Base-by-base conservation (phyloP, 1,139 yeast genomes). In the Yamadazyma spencermartinsiae region DNA sequence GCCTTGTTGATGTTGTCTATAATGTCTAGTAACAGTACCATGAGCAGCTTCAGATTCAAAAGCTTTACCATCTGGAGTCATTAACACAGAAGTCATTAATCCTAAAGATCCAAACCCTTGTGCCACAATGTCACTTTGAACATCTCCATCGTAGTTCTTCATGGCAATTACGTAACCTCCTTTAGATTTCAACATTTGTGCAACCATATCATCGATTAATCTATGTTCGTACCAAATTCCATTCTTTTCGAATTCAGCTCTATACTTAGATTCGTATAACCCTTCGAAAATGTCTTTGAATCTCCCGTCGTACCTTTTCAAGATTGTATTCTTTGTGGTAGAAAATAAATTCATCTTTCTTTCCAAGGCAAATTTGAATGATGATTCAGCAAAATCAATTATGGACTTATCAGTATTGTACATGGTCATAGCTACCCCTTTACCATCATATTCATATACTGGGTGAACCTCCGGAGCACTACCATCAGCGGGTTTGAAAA, bases 81-180 rank as follows among this genome's bases (percentile, higher is more conserved):
- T 79, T 51, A 90, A 79, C 36, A 88, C 95, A 10, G 97, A 90
- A 26, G 97, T 89, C 98, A 90, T 90, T 56, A 90, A 77, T 38
- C 98, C 98, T 50, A 90, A 76, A 19, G 97, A 89, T 31, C 98
- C 98, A 58, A 89, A 90, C 28, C 98, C 98, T 70, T 90, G 98
- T 31, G 98, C 98, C 44, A 90, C 96, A 55, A 90, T 87, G 63
- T 90, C 98, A 21, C 95, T 85, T 69, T 89, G 95, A 43, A 90
- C 98, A 60, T 90, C 98, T 63, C 98, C 98, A 61, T 90, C 98
- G 67, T 90, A 90, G 73, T 90, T 90, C 74, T 90, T 90, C 80
- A 90, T 79, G 40, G 98, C 98, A 70, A 90, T 82, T 52, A 90
- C 84, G 65, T 77, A 90, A 12, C 98, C 98, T 54, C 98, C 98